Conservation (phyloP, 306 rosid species). For the Sindora glabra region DNA sequence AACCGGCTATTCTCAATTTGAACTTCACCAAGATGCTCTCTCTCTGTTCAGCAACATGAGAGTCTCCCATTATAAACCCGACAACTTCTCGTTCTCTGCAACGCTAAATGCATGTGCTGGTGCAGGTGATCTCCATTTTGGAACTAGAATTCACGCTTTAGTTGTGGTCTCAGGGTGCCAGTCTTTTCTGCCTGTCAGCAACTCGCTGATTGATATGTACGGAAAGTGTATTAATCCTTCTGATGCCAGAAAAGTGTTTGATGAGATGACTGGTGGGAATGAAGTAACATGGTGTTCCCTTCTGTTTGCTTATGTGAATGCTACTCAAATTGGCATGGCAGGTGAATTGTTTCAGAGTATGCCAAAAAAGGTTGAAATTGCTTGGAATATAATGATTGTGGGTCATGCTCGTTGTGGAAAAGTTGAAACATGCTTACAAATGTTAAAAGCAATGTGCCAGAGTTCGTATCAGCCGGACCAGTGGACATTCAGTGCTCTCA, state of each 20-base stretch:
- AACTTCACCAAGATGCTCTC: conserved; percentile 45
- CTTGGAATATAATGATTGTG: conserved; percentile 70
- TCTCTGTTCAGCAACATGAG: conserved; percentile 46
- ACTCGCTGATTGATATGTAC: conserved; percentile 65
- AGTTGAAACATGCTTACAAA: conserved; percentile 36
- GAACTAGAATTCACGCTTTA: conserved; percentile 47
- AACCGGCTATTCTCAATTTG: conserved; percentile 41
- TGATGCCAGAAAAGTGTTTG: conserved; percentile 53
- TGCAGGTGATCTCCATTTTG: conserved; percentile 21
- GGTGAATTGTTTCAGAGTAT: conserved; percentile 37
- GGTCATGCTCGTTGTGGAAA: conserved; percentile 49
- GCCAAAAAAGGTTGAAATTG: conserved; percentile 54
- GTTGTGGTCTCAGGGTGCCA: conserved; percentile 42
- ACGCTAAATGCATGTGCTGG: conserved; percentile 53
- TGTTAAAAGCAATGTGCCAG: conserved; percentile 56
- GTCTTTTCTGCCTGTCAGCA: conserved; percentile 44
- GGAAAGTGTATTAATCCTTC: conserved; percentile 58
- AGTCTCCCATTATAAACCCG: conserved; percentile 29
- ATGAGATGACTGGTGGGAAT: conserved; percentile 44
- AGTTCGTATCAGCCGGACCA: conserved; percentile 46
- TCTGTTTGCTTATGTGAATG: conserved; percentile 52
- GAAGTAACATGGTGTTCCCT: conserved; percentile 72
- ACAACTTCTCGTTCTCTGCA: conserved; percentile 56
- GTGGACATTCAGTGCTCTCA: conserved; percentile 68
- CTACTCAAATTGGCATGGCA: conserved; percentile 32